phyloP scores from a whole-genome alignment of 179 eudicot genomes.

The Vitellaria paradoxa region DNA sequence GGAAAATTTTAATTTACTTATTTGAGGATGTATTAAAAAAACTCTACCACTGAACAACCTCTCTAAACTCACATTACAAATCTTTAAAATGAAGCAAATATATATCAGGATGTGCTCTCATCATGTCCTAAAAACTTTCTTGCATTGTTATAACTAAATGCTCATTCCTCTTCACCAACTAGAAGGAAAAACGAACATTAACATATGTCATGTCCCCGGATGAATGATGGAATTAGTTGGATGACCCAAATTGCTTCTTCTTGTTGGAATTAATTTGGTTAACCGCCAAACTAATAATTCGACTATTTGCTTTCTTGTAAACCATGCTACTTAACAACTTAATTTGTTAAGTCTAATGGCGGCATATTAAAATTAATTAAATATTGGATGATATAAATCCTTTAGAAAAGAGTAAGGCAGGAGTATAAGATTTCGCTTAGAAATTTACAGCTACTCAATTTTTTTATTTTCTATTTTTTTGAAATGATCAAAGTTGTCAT shows the following conservation, averaged over 20 bases:
- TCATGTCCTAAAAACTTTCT: neutral
- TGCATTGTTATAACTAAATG: neutral
- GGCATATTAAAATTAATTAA: neutral
- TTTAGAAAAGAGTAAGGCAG: neutral
- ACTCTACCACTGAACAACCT: too few relatives aligned
- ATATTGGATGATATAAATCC: neutral
- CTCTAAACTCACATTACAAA: neutral
- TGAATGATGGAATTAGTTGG: neutral
- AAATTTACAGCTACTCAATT: too few relatives aligned
- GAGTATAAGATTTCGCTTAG: too few relatives aligned
- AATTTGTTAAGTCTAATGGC: neutral
- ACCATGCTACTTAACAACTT: neutral
- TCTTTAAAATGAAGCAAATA: neutral
- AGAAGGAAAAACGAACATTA: neutral
- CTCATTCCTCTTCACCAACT: neutral
- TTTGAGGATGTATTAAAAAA: too few relatives aligned
- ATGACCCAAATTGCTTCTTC: neutral
- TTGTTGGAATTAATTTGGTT: neutral
- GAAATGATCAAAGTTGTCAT: too few relatives aligned
- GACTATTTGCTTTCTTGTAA: neutral
- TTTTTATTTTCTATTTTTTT: too few relatives aligned
- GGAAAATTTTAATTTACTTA: too few relatives aligned
- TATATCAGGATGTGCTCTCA: neutral
- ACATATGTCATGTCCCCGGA: neutral
- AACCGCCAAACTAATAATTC: conserved; percentile 7